A percentile compares a stretch with the other conserved stretches of the same genome.
These are phyloP conservation scores for Cercospora nicotianae DNA, from an alignment of 2,329 filamentous ascomycete genomes.

Conservation along the genomic window DNA sequence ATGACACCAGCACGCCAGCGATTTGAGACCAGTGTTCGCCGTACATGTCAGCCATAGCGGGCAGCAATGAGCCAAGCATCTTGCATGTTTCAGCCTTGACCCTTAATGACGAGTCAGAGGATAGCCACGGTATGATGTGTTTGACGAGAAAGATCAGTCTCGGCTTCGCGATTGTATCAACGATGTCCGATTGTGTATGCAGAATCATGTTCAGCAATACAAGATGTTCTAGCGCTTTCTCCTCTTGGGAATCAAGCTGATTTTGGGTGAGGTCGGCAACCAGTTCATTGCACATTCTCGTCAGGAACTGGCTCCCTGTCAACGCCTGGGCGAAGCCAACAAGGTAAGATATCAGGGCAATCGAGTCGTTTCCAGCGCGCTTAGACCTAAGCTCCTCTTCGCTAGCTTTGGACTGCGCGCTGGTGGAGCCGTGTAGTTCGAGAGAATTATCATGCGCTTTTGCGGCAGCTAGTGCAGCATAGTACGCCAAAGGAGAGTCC, in stretches of 20 bases:
- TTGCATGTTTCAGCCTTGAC: constrained; percentile 59
- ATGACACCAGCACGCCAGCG: constrained; percentile 39
- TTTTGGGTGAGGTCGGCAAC: constrained; percentile 59
- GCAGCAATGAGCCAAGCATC: constrained; percentile 60
- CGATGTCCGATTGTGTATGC: constrained; percentile 49
- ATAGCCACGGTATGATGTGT: constrained; percentile 71
- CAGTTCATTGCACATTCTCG: constrained; percentile 60
- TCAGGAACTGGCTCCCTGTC: constrained; percentile 49
- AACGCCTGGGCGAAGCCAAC: constrained; percentile 52
- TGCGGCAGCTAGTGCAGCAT: constrained; percentile 44
- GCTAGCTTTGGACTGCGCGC: constrained; percentile 38
- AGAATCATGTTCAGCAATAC: constrained; percentile 57
- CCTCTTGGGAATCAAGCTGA: constrained; percentile 39
- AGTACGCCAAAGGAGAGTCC: constrained; percentile 40
- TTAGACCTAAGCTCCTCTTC: constrained; percentile 39
- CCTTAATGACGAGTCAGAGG: constrained; percentile 50
- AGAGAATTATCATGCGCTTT: constrained; percentile 42
- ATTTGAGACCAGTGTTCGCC: constrained; percentile 77
- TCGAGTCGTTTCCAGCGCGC: constrained; percentile 43
- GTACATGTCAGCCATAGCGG: constrained; percentile 76
- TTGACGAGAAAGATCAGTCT: constrained; percentile 80
- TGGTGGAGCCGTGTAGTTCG: constrained; percentile 45
- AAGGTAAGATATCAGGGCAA: constrained; percentile 52
- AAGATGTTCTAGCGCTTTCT: constrained; percentile 47
- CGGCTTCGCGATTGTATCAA: constrained; percentile 56